A percentile compares a stretch with the other conserved stretches of the same genome.
phyloP scores from a whole-genome alignment of 108 stramenopile species.

The Mediolabrus comicus region DNA sequence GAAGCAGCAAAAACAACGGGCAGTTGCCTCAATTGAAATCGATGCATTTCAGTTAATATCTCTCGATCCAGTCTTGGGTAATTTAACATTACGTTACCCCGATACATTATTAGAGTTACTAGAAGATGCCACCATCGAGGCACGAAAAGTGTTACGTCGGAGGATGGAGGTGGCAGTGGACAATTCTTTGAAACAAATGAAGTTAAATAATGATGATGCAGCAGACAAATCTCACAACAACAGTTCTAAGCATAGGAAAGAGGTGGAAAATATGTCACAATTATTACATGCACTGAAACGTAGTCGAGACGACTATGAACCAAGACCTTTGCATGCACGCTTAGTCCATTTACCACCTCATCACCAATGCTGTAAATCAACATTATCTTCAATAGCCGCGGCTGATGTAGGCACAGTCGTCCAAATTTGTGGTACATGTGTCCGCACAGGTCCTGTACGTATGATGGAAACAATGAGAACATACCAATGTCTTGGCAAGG shows the following conservation, averaged over 20 bases:
- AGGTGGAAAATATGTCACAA: conserved; percentile 3
- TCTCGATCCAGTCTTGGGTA: conserved; percentile 72
- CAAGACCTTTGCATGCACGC: conserved; percentile 76
- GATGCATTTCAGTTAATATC: conserved; percentile 69
- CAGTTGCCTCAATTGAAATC: conserved; percentile 40
- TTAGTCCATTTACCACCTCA: conserved; percentile 90
- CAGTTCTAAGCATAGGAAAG: background rate
- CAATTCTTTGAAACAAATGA: conserved; percentile 8
- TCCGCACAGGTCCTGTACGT: conserved; percentile 83
- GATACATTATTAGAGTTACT: conserved; percentile 70
- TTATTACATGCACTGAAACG: conserved; percentile 13
- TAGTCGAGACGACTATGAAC: conserved; percentile 48
- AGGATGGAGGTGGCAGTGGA: conserved; percentile 8
- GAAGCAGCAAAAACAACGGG: background rate
- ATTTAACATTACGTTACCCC: conserved; percentile 74
- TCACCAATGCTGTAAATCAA: conserved; percentile 67
- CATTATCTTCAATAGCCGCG: conserved; percentile 70
- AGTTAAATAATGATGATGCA: background rate
- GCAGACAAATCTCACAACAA: background rate
- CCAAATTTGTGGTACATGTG: conserved; percentile 92
- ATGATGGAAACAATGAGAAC: conserved; percentile 90
- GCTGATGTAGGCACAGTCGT: conserved; percentile 88
- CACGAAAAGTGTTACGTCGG: conserved; percentile 24
- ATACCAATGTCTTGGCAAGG: conserved; percentile 78
- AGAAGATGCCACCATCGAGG: conserved; percentile 69